A percentile compares a stretch with the other conserved stretches of the same genome.
These are phyloP conservation scores for Tricholoma matsutake DNA, from an alignment of 768 basidiomycete species.

Conservation along the genomic window DNA sequence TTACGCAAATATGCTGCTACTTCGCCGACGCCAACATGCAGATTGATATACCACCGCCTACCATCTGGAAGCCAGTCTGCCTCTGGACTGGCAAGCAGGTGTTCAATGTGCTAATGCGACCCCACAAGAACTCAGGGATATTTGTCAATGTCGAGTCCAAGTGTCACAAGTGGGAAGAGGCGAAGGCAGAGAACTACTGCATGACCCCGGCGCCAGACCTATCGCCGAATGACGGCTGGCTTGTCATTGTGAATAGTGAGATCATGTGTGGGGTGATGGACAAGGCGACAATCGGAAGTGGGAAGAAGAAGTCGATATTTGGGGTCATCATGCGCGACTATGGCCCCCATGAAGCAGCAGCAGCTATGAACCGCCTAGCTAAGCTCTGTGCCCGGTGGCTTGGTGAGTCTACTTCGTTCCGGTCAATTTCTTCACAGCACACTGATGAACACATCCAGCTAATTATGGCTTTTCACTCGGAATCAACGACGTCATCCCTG, in stretches of 20 bases:
- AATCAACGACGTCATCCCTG: constrained; percentile 98
- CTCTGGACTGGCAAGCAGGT: constrained; percentile 99
- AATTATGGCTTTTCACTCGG: constrained; percentile 98
- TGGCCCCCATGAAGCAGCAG: constrained; percentile 89
- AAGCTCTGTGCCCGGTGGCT: constrained; percentile 95
- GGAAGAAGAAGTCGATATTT: constrained; percentile 99
- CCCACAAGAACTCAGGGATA: constrained; percentile 79
- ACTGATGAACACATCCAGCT: constrained; percentile 47
- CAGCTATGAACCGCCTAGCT: constrained; percentile 93
- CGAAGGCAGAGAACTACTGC: constrained; percentile 56
- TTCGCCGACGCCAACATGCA: constrained; percentile 87
- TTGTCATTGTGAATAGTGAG: constrained; percentile 95
- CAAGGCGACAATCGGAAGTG: constrained; percentile 95
- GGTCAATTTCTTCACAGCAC: not conserved
- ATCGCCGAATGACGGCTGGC: constrained; percentile 96
- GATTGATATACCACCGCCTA: constrained; percentile 93
- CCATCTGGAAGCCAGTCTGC: constrained; percentile 87
- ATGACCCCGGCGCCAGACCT: constrained; percentile 75
- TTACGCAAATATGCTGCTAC: constrained; percentile 96
- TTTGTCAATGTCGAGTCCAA: constrained; percentile 95
- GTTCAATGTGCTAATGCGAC: constrained; percentile 96
- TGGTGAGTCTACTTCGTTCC: constrained; percentile 42
- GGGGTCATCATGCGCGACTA: constrained; percentile 97
- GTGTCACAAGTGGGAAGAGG: constrained; percentile 87
- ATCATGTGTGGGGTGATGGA: constrained; percentile 99